Evolutionary conservation across 148 eudicot genomes (phyloP).

Genomic region (Talinum fruticosum): DNA sequence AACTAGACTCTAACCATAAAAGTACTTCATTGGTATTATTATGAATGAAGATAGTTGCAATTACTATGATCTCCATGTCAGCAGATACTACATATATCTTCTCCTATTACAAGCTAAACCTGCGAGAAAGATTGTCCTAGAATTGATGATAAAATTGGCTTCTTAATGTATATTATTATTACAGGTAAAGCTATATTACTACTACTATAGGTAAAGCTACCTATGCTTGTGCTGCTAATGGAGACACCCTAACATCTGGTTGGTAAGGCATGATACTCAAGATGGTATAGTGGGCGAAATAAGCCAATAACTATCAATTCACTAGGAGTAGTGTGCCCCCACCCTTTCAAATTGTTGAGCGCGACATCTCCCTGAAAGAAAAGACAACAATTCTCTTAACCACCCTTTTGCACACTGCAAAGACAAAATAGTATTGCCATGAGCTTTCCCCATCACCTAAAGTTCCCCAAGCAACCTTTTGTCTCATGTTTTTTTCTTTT

Average conservation of each 20-base stretch:
- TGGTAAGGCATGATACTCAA: conserved; percentile 8
- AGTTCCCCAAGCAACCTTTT: background rate
- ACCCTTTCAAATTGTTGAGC: conserved; percentile 15
- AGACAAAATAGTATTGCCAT: conserved; percentile 28
- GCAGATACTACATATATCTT: background rate
- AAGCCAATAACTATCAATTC: conserved; percentile 19
- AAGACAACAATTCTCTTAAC: conserved; percentile 47
- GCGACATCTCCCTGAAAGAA: conserved; percentile 43
- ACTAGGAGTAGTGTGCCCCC: too few relatives aligned
- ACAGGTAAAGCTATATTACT: background rate
- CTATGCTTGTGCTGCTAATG: background rate
- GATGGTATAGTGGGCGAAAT: conserved; percentile 11
- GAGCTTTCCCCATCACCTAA: conserved; percentile 22
- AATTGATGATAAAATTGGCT: background rate
- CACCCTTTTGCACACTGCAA: conserved; percentile 24
- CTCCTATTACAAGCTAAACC: background rate
- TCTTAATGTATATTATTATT: background rate
- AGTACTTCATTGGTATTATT: background rate
- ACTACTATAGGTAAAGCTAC: background rate
- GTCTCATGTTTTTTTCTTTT: too few relatives aligned
- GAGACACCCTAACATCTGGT: conserved; percentile 22
- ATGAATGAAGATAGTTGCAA: background rate
- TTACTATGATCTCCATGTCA: background rate
- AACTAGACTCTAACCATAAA: background rate
- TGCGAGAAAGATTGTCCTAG: conserved; percentile 3